Percentiles rank a stretch among this genome's conserved stretches.
phyloP scores from a whole-genome alignment of 2,329 filamentous ascomycete species.

The Colletotrichum cereale region DNA sequence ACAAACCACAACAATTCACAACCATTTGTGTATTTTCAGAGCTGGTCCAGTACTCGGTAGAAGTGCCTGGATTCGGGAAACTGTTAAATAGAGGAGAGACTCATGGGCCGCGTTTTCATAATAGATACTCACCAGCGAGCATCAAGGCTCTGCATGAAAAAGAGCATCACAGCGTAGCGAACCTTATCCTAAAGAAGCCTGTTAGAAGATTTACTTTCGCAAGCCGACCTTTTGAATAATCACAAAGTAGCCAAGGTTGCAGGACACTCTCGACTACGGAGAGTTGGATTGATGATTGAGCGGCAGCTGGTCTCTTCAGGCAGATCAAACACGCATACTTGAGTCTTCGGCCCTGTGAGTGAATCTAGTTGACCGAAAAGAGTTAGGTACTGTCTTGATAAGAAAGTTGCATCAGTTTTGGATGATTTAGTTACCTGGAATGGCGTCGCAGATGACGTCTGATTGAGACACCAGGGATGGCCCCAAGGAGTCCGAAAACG shows the following conservation, averaged over 20 bases:
- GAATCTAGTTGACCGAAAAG: background rate
- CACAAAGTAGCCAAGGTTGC: no score
- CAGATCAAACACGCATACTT: background rate
- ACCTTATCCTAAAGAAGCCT: background rate
- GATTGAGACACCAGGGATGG: background rate
- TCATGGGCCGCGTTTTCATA: background rate
- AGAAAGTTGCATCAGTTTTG: background rate
- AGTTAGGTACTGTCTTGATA: no score
- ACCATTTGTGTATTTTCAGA: no score
- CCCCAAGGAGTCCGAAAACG: background rate
- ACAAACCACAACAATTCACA: no score
- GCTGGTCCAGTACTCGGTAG: no score
- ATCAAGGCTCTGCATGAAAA: background rate
- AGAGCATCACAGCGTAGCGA: background rate
- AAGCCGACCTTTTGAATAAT: background rate
- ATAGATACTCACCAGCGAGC: background rate
- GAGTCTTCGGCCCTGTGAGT: background rate
- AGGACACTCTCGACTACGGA: background rate
- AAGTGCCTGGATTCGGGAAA: no score
- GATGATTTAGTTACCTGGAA: no score
- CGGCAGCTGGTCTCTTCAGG: background rate
- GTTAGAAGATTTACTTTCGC: background rate
- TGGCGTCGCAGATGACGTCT: background rate
- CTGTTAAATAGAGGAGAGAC: no score
- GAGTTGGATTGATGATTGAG: background rate